phyloP scores from a whole-genome alignment of 345 rosid genomes.

The Hibiscus syriacus region DNA sequence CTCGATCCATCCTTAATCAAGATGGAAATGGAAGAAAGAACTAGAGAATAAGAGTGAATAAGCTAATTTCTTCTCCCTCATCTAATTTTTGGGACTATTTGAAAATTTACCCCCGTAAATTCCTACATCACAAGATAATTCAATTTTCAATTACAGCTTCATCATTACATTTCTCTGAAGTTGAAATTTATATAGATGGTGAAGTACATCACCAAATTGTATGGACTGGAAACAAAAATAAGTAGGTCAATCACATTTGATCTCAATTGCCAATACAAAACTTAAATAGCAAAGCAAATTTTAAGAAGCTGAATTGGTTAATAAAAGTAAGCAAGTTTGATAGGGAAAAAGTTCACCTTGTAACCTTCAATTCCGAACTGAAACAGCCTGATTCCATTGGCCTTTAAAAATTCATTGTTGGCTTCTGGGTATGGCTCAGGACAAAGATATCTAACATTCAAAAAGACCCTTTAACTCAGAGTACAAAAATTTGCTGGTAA shows the following conservation, averaged over 20 bases:
- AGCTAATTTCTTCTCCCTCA: background rate
- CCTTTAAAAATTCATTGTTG: slow-evolving; percentile 68
- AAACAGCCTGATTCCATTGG: slow-evolving; percentile 70
- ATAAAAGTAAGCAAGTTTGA: background rate
- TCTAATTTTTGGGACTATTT: background rate
- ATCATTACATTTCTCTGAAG: background rate
- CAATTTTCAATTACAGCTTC: background rate
- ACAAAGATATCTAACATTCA: slow-evolving; percentile 56
- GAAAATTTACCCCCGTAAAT: background rate
- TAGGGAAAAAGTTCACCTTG: slow-evolving; percentile 39
- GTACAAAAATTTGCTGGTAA: slow-evolving; percentile 11
- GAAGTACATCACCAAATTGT: no score
- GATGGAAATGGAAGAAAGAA: background rate
- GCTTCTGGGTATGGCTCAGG: slow-evolving; percentile 86
- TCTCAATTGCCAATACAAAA: background rate
- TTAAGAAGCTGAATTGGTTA: background rate
- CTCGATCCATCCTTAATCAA: no score
- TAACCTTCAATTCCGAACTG: slow-evolving; percentile 89
- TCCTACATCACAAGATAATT: background rate
- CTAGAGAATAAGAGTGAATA: background rate
- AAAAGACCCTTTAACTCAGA: background rate
- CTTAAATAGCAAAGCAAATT: background rate
- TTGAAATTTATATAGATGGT: no score
- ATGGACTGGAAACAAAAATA: no score
- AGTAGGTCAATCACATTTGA: no score